A percentile compares a stretch with the other conserved stretches of the same genome.
Evolutionary conservation across 2,329 filamentous ascomycete genomes (phyloP).

Genomic region (Diaporthe sp.): DNA sequence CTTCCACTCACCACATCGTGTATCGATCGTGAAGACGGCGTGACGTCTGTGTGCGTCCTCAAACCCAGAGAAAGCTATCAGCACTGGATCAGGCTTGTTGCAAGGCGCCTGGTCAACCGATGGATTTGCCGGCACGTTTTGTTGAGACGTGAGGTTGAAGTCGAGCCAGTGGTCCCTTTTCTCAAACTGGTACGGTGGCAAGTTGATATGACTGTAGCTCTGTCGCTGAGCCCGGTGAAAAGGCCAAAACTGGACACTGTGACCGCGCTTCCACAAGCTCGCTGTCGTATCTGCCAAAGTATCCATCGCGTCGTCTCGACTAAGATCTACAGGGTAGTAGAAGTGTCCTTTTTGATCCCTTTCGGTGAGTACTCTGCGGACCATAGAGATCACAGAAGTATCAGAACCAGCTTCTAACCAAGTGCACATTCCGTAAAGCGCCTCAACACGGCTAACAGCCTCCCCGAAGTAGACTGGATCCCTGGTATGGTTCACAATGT

Average conservation of each 20-base stretch:
- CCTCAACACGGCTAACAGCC: neutral
- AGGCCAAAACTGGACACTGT: neutral
- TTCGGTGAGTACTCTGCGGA: neutral
- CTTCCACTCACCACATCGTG: neutral
- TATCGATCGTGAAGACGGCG: neutral
- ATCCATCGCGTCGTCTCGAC: neutral
- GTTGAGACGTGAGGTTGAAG: neutral
- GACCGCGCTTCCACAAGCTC: neutral
- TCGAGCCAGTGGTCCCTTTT: neutral
- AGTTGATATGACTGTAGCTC: neutral
- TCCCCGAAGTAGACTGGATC: neutral
- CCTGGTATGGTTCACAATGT: neutral
- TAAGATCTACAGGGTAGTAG: neutral
- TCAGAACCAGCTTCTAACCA: neutral
- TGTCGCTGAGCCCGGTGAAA: neutral
- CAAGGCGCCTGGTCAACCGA: neutral
- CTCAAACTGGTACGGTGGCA: neutral
- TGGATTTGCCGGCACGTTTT: neutral
- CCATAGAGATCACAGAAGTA: neutral
- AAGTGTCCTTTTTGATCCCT: neutral
- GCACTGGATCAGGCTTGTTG: neutral
- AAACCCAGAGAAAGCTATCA: neutral
- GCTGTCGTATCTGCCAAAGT: neutral
- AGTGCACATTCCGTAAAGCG: neutral
- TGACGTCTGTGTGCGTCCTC: neutral